Evolutionary conservation across 2,329 filamentous ascomycete genomes (phyloP), one percentile per base, ranked within the genome.

Genomic region (Alternaria ethzedia): DNA sequence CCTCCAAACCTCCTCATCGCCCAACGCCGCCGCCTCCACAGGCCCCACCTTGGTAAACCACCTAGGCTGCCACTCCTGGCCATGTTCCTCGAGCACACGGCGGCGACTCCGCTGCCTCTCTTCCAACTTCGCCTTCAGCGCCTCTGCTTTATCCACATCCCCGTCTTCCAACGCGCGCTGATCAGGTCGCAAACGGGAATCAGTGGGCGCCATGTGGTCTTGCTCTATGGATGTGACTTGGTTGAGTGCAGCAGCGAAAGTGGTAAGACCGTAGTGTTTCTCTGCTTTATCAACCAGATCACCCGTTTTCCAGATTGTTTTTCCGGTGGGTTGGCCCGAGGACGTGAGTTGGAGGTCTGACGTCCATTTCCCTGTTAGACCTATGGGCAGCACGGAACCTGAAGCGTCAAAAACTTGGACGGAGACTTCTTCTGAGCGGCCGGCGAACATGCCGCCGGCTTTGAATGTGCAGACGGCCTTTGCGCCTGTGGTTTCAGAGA

Each of bases 401-500:
- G 90, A 85, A 0, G 86, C 81, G 61, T 90, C 89, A 69, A 90
- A 90, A 1, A 90, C 86, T 71, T 94, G 90, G 7, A 95, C 90
- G 36, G 87, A 85, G 10, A 98, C 92, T 65, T 99, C 96, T 80
- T 99, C 96, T 65, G 91, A 91, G 60, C 96, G 89, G 13, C 96
- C 96, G 30, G 95, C 94, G 82, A 98, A 99, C 93, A 99, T 97
- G 69, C 96, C 95, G 76, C 96, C 96, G 59, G 91, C 89, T 78
- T 96, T 96, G 83, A 99, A 99, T 61, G 95, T 94, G 50, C 93
- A 89, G n/a, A 90, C 86, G 1, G 94, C 92, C 77, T 93, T 94
- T 69, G 91, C 89, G 8, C 94, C 93, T 0, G 90, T 93, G 6
- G 87, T 91, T 74, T 99, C 96, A 78, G 95, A 95, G 68, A 88